Conservation (phyloP, 2,329 filamentous ascomycete species). For the Fusarium abutilonis region DNA sequence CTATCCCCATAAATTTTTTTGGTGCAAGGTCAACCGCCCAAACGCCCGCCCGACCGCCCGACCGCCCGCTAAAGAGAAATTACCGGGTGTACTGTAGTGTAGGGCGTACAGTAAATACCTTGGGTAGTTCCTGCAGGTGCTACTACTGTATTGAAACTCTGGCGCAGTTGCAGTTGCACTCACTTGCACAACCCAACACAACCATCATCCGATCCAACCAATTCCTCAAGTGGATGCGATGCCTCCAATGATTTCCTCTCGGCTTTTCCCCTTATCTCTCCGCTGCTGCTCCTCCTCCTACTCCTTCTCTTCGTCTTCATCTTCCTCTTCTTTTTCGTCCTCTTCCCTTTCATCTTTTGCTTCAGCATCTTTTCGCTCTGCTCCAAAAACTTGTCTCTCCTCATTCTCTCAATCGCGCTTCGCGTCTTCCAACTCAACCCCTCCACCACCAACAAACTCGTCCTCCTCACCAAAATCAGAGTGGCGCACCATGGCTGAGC, state of each 20-base stretch:
- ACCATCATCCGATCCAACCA: slow-evolving; percentile 1
- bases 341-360: slow-evolving; percentile 13
- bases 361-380: slow-evolving; percentile 1
- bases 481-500: slow-evolving; percentile 49
- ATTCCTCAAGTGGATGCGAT: slow-evolving; percentile 29
- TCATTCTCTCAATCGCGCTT: slow-evolving; percentile 21
- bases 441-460: slow-evolving; percentile 13
- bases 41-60: no score
- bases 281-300: slow-evolving; percentile 14
- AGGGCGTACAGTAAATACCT: not conserved
- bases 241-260: slow-evolving; percentile 42
- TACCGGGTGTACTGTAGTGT: not conserved
- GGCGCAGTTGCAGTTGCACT: not conserved
- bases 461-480: slow-evolving; percentile 18
- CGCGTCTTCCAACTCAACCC: slow-evolving; percentile 15
- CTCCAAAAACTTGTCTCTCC: slow-evolving; percentile 1
- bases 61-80: not conserved
- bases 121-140: slow-evolving; percentile 23
- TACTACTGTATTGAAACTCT: not conserved
- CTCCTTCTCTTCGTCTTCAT: slow-evolving; percentile 16
- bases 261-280: slow-evolving; percentile 31
- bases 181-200: not conserved
- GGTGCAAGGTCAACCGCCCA: not conserved
- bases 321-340: slow-evolving; percentile 8
- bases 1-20: not conserved